Conservation (phyloP, 2,329 filamentous ascomycete genomes). For the Ascochyta rabiei region DNA sequence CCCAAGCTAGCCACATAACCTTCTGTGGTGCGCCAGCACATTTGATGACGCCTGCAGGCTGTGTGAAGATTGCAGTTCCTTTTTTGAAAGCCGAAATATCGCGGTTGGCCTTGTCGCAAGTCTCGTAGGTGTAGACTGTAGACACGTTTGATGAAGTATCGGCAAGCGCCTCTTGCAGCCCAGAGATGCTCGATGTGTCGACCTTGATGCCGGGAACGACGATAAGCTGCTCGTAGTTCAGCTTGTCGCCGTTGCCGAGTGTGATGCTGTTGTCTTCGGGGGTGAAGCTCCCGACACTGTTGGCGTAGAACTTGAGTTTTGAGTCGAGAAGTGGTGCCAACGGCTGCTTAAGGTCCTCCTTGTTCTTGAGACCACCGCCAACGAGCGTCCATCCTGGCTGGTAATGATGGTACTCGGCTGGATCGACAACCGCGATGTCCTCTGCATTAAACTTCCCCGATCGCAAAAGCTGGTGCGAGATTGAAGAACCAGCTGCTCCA, state of each 20-base stretch:
- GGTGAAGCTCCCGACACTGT: slow-evolving; percentile 56
- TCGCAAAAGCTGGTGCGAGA: slow-evolving; percentile 71
- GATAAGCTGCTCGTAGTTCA: slow-evolving; percentile 69
- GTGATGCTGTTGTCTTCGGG: slow-evolving; percentile 64
- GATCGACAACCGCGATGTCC: slow-evolving; percentile 70
- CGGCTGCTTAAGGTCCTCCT: slow-evolving; percentile 62
- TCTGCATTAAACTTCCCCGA: slow-evolving; percentile 61
- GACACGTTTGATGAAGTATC: slow-evolving; percentile 43
- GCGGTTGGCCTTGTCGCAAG: slow-evolving; percentile 46
- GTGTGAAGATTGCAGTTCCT: slow-evolving; percentile 48
- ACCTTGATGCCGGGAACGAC: slow-evolving; percentile 58
- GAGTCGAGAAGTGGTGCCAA: slow-evolving; percentile 61
- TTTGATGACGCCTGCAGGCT: slow-evolving; percentile 49
- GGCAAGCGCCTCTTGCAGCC: slow-evolving; percentile 45
- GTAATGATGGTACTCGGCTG: slow-evolving; percentile 68
- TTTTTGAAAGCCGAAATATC: slow-evolving; percentile 41
- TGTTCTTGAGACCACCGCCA: slow-evolving; percentile 68
- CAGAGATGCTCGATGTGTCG: slow-evolving; percentile 39
- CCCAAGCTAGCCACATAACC: slow-evolving; percentile 51
- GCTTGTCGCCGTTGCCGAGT: slow-evolving; percentile 60
- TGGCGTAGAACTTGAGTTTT: slow-evolving; percentile 67
- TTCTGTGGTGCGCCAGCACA: slow-evolving; percentile 51
- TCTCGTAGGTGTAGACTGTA: slow-evolving; percentile 48
- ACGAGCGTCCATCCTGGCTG: slow-evolving; percentile 74
- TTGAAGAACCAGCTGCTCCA: slow-evolving; percentile 68